phyloP scores from a whole-genome alignment of 2,329 filamentous ascomycete genomes.

The Tolypocladium album region DNA sequence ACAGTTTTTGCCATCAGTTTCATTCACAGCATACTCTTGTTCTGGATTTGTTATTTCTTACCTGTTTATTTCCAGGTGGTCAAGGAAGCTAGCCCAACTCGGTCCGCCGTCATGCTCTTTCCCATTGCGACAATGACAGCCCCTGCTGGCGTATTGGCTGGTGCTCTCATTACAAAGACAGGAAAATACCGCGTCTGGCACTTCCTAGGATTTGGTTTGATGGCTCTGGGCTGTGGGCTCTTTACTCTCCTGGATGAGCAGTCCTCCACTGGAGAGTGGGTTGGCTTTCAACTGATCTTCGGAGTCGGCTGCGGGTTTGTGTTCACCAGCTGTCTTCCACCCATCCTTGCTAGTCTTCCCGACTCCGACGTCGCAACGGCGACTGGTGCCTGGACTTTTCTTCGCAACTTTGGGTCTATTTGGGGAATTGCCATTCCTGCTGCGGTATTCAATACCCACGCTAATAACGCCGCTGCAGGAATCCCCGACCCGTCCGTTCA shows the following conservation, averaged over 20 bases:
- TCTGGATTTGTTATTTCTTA: conserved; percentile 23
- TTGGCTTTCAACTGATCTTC: conserved; percentile 28
- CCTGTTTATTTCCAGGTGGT: conserved; percentile 39
- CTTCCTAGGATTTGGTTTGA: conserved; percentile 20
- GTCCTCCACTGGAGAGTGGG: conserved; percentile 26
- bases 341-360: conserved; percentile 26
- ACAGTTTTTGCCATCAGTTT: conserved; percentile 14
- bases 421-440: conserved; percentile 34
- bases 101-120: conserved; percentile 21
- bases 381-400: conserved; percentile 31
- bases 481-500: conserved; percentile 4
- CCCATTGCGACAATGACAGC: conserved; percentile 15
- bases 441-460: conserved; percentile 20
- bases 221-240: conserved; percentile 27
- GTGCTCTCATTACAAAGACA: conserved; percentile 15
- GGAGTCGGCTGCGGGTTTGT: conserved; percentile 30
- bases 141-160: conserved; percentile 14
- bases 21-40: conserved; percentile 17
- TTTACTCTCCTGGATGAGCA: conserved; percentile 26
- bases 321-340: conserved; percentile 28
- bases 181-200: conserved; percentile 23
- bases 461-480: conserved; percentile 2
- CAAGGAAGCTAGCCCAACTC: conserved; percentile 8
- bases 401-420: conserved; percentile 34
- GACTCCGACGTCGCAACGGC: conserved; percentile 26